Percentiles rank a stretch among this genome's conserved stretches.
Evolutionary conservation across 2,329 filamentous ascomycete genomes (phyloP).

Genomic region (Aspergillus jensenii): DNA sequence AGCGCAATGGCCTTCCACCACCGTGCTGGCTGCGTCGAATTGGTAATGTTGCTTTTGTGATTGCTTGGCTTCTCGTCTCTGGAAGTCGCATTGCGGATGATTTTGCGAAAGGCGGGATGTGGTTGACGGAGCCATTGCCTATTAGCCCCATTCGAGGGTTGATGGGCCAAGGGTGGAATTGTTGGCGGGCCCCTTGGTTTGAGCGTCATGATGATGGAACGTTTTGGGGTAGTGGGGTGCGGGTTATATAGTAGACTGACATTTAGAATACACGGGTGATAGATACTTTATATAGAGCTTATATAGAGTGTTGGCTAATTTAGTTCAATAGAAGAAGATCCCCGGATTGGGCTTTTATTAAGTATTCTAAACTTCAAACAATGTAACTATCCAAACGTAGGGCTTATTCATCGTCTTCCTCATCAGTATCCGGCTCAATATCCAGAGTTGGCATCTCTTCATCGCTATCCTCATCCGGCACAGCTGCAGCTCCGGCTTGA

Average conservation of each 20-base stretch:
- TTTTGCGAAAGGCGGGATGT: slow-evolving; percentile 70
- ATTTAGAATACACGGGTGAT: slow-evolving; percentile 12
- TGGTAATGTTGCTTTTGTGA: slow-evolving; percentile 62
- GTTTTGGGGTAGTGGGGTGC: slow-evolving; percentile 63
- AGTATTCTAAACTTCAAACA: too few species aligned
- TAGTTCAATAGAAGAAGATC: not conserved
- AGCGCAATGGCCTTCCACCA: slow-evolving; percentile 16
- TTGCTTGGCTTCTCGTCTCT: slow-evolving; percentile 69
- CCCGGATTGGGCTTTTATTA: too few species aligned
- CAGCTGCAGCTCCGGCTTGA: slow-evolving; percentile 6
- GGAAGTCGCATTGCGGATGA: slow-evolving; percentile 70
- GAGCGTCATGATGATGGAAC: slow-evolving; percentile 59
- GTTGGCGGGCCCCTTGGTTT: slow-evolving; percentile 60
- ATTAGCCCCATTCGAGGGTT: slow-evolving; percentile 68
- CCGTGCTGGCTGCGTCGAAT: slow-evolving; percentile 51
- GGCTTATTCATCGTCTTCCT: slow-evolving; percentile 42
- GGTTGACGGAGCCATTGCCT: slow-evolving; percentile 80
- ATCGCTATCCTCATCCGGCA: slow-evolving; percentile 41
- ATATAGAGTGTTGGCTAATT: not conserved
- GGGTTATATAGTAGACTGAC: slow-evolving; percentile 25
- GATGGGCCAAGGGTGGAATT: slow-evolving; percentile 67
- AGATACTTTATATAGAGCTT: not conserved
- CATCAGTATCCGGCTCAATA: slow-evolving; percentile 48
- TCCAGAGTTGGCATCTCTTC: slow-evolving; percentile 52
- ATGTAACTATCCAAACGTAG: slow-evolving; percentile 18